phyloP scores from a whole-genome alignment of 192 early-diverging fungal genomes.

The Phlyctochytrium bullatum region DNA sequence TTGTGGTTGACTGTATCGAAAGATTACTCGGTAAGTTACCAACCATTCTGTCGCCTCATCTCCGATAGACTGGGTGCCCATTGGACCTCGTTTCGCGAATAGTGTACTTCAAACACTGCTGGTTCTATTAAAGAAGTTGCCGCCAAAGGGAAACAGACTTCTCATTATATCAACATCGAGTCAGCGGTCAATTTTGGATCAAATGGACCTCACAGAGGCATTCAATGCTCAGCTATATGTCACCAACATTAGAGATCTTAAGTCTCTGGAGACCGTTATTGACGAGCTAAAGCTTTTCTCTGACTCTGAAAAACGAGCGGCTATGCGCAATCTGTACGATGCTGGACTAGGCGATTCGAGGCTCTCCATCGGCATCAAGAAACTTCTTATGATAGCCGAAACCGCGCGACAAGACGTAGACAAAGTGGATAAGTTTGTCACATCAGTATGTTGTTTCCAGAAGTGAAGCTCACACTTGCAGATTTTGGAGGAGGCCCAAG shows the following conservation, averaged over 20 bases:
- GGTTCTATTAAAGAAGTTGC: conserved; percentile 88
- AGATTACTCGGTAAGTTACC: conserved; percentile 66
- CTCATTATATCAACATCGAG: conserved; percentile 90
- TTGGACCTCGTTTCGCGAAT: conserved; percentile 96
- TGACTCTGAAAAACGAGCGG: conserved; percentile 57
- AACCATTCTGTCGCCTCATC: too few species aligned
- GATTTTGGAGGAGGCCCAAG: too few species aligned
- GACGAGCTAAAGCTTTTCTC: conserved; percentile 67
- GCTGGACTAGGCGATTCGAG: conserved; percentile 53
- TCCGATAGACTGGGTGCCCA: conserved; percentile 91
- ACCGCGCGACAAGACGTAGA: conserved; percentile 86
- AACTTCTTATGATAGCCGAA: conserved; percentile 84
- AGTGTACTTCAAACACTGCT: conserved; percentile 86
- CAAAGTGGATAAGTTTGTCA: conserved; percentile 75
- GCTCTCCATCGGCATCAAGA: conserved; percentile 86
- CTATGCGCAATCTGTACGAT: conserved; percentile 52
- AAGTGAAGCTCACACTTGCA: too few species aligned
- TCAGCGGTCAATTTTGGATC: conserved; percentile 70
- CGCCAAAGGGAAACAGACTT: conserved; percentile 74
- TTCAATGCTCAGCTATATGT: conserved; percentile 87
- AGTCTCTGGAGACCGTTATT: conserved; percentile 70
- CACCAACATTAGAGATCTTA: conserved; percentile 70
- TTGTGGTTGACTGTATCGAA: conserved; percentile 95
- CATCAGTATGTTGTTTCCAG: conserved; percentile 3
- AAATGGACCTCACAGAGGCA: conserved; percentile 83